Base-by-base conservation (phyloP, 352 stramenopile genomes). In the Pythium sukuiense region DNA sequence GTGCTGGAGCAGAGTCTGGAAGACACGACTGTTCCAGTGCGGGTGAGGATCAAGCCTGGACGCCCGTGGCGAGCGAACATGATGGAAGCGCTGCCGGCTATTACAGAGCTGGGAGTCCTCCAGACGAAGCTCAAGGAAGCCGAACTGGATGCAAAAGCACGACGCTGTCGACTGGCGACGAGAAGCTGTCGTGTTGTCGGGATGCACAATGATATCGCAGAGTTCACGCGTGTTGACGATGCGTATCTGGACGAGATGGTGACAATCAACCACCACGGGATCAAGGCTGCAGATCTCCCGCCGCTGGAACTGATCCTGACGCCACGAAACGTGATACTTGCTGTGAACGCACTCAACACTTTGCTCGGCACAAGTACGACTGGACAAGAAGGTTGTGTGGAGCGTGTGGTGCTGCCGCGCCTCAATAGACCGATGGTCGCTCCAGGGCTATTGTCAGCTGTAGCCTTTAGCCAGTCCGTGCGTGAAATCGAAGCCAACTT, bases 401-500 rank as follows among this genome's bases (percentile, higher is more conserved):
- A 41, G 35, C 35, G 35, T 14, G 35, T 41, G 6, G 35, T 41
- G 7, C 11, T 41, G 35, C 14, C 35, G 35, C 35, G 35, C 11
- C 9, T 41, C 2, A 11, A 41, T 14, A 41, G 14, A 14, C 2
- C 35, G 6, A 3, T 41, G 6, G 35, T 41, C 35, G 35, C 35
- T 41, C 35, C 35, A 3, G 35, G 35, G 35, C 35, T 41, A 2
- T 11, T 41, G 6, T 41, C 35, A 9, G 35, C 35, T 14, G 9
- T 41, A 3, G 35, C 35, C 7, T 41, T 41, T 11, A 41, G 35
- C 35, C 35, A 41, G 32, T 61, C 55, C 2, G n/a, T 61, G 13
- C 55, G 20, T 20, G 55, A 61, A 24, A 41, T 61, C 14, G 32
- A 9, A 6, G 48, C 24, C 35, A 30, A 33, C 24, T 61, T 61